Evolutionary conservation across 139 green algal species (phyloP).

Genomic region (Haematococcus lacustris): DNA sequence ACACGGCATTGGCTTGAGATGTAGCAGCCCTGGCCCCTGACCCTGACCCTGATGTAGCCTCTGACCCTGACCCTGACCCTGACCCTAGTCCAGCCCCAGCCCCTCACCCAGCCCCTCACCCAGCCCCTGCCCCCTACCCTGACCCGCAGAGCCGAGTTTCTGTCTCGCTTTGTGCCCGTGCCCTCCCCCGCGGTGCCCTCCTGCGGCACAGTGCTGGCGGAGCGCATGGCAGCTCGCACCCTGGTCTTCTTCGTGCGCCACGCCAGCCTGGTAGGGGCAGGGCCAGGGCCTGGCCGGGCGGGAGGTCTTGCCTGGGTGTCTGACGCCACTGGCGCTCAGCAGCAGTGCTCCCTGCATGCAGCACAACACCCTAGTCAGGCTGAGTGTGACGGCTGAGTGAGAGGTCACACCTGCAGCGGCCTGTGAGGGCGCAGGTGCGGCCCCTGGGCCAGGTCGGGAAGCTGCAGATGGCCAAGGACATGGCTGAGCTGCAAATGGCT

Average conservation of each 20-base stretch:
- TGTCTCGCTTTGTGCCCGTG: slow-evolving; percentile 46
- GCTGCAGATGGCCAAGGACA: slow-evolving; percentile 67
- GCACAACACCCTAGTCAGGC: too few relatives aligned
- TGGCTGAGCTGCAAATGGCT: slow-evolving; percentile 77
- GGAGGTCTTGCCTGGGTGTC: too few relatives aligned
- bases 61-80: not conserved
- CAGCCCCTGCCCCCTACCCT: not conserved
- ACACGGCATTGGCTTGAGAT: too few relatives aligned
- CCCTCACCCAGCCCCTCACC: not conserved
- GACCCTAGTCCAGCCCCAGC: not conserved
- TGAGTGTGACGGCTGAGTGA: too few relatives aligned
- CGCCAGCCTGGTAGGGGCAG: slow-evolving; percentile 72
- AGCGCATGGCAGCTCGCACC: slow-evolving; percentile 71
- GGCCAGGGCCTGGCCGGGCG: too few relatives aligned
- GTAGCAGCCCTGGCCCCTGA: too few relatives aligned
- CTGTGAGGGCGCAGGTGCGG: slow-evolving; percentile 6
- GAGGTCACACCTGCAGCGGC: too few relatives aligned
- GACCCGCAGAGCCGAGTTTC: slow-evolving; percentile 39
- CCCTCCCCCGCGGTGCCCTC: slow-evolving; percentile 39
- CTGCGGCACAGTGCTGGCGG: slow-evolving; percentile 47
- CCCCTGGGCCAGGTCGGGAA: slow-evolving; percentile 12
- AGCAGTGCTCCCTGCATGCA: too few relatives aligned
- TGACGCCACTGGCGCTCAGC: too few relatives aligned
- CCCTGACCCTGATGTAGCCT: too few relatives aligned
- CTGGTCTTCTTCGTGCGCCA: slow-evolving; percentile 88